Base-by-base conservation (phyloP, 208 protist species). In the Novymonas esmeraldas region DNA sequence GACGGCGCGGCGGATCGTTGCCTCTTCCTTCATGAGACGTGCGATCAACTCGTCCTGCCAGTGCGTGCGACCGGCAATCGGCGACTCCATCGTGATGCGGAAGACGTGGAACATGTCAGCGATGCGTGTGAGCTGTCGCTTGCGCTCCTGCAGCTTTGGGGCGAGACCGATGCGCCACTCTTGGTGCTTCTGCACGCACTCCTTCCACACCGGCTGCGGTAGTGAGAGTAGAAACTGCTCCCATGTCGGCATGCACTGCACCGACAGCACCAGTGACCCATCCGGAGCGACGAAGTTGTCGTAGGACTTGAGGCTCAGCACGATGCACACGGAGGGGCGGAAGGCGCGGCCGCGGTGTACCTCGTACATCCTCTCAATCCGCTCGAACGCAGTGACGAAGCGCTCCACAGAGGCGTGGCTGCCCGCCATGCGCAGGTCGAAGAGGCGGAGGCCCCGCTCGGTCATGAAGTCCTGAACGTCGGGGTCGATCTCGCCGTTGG, bases 381-480 rank as follows among this genome's bases (percentile, higher is more conserved):
- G 70, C 73, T 95, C 89, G 64, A 95, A 91, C 3, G 85, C 82
- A 10, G 58, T 71, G 16, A 95, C 87, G 72, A 95, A 90, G 38
- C 83, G 81, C 58, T 95, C 89, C 33, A 93, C 76, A 2, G 84
- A 81, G 24, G 85, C 77, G 56, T 86, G 75, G 52, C 79, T 86
- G 41, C 89, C 89, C 2, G 81, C 81, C 87, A 95, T 92, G 62
- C 89, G 84, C 29, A 95, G 74, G 57, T 95, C 89, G 68, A 95
- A 93, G 20, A 84, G 78, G 18, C 82, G 79, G 44, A 95, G 46
- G 1, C 83, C 83, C 26, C 82, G 81, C 54, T 95, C 86, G 10
- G 69, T 66, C 81, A 95, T 87, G 62, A 82, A 95, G 29, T 82
- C 75, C 64, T 89, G 81, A 65, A 85, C 84, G 51, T 87, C 85